Evolutionary conservation across 176 grass and related monocot species (phyloP).

Genomic region (Elymus sibiricus): DNA sequence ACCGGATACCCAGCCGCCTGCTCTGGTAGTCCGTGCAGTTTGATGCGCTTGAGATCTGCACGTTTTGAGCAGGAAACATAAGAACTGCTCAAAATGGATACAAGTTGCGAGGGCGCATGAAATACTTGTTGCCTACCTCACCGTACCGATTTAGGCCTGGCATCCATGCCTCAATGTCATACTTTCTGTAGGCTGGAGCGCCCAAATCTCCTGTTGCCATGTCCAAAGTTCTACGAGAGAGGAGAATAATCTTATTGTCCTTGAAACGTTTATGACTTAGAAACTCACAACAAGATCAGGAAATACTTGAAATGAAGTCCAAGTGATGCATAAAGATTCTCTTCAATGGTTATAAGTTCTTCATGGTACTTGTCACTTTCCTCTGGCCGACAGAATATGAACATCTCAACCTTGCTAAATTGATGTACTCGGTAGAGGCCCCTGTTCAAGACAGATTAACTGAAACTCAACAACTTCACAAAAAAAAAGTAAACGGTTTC

Average conservation of each 20-base stretch:
- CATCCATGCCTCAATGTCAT: conserved; percentile 97
- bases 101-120: background rate
- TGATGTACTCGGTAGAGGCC: conserved; percentile 94
- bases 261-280: background rate
- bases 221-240: conserved; percentile 64
- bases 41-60: conserved; percentile 90
- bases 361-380: conserved; percentile 84
- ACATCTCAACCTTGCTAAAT: conserved; percentile 99
- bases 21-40: conserved; percentile 98
- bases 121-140: conserved; percentile 58
- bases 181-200: conserved; percentile 85
- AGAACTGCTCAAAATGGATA: background rate
- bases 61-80: background rate
- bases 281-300: conserved; percentile 13
- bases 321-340: conserved; percentile 85
- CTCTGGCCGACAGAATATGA: conserved; percentile 80
- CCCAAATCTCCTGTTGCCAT: conserved; percentile 90
- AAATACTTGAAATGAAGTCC: conserved; percentile 96
- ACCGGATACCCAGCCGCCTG: conserved; percentile 73
- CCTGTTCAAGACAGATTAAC: conserved; percentile 44
- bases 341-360: conserved; percentile 90
- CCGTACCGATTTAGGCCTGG: conserved; percentile 81
- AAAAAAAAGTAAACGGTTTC: background rate
- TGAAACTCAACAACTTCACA: background rate
- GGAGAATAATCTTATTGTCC: background rate